Percentiles rank a stretch among this genome's conserved stretches.
phyloP scores from a whole-genome alignment of 148 eudicot species.

The Dysphania ambrosioides region DNA sequence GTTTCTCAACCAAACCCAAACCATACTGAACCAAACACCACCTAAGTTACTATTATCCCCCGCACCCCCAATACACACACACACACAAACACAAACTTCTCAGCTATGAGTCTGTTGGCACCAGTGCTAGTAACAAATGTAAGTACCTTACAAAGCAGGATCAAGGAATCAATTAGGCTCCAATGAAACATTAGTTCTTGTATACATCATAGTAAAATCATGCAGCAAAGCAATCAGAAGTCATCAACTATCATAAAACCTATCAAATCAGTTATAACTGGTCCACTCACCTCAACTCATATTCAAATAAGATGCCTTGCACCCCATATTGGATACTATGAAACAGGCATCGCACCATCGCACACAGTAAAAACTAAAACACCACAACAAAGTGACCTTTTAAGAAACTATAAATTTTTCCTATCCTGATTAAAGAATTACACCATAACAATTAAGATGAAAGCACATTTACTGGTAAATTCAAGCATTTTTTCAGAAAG shows the following conservation, averaged over 20 bases:
- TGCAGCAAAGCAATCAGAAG: background rate
- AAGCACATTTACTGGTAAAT: background rate
- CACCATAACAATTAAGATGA: background rate
- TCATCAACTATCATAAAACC: background rate
- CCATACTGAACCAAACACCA: background rate
- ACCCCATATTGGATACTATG: background rate
- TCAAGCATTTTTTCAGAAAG: background rate
- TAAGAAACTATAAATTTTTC: background rate
- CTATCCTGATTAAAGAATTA: background rate
- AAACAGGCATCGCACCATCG: background rate
- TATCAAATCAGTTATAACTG: background rate
- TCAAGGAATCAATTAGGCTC: background rate
- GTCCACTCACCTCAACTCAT: background rate
- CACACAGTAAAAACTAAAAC: background rate
- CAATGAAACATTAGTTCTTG: background rate
- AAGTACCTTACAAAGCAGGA: background rate
- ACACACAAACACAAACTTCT: too few species aligned
- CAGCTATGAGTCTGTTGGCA: background rate
- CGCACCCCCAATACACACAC: background rate
- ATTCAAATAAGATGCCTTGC: background rate
- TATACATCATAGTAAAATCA: background rate
- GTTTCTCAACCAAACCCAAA: background rate
- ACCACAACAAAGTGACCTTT: background rate
- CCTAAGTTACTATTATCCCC: background rate
- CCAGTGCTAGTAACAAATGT: background rate